Percentiles rank a stretch among this genome's conserved stretches.
Conservation (phyloP, 768 basidiomycete genomes). For the Termitomyces sp. region DNA sequence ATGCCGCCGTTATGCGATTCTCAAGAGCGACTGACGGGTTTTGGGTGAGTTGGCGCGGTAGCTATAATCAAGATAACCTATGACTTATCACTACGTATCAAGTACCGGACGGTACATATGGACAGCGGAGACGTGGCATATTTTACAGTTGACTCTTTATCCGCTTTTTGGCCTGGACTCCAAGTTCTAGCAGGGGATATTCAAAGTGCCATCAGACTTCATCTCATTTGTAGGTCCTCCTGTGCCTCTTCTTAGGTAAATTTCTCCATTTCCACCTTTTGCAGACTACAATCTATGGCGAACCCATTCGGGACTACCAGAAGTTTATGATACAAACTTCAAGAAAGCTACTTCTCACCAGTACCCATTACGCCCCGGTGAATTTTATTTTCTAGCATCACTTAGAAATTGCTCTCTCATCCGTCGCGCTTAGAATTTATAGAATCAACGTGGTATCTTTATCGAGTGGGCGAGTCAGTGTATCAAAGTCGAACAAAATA, state of each 20-base stretch:
- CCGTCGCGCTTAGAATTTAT: slow-evolving; percentile 63
- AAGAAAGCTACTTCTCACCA: slow-evolving; percentile 68
- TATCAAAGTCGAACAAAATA: background rate
- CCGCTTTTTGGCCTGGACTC: slow-evolving; percentile 96
- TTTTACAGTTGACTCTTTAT: slow-evolving; percentile 86
- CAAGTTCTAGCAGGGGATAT: slow-evolving; percentile 86
- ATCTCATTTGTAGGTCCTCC: slow-evolving; percentile 65
- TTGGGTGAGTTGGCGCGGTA: slow-evolving; percentile 50
- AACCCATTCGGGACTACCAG: slow-evolving; percentile 82
- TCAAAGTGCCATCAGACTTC: slow-evolving; percentile 87
- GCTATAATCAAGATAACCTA: background rate
- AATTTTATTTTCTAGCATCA: slow-evolving; percentile 3
- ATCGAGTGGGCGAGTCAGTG: slow-evolving; percentile 50
- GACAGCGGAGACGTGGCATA: slow-evolving; percentile 69
- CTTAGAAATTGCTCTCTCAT: background rate
- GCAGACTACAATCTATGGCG: slow-evolving; percentile 93
- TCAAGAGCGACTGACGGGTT: slow-evolving; percentile 80
- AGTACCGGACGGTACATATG: slow-evolving; percentile 89
- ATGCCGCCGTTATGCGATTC: slow-evolving; percentile 82
- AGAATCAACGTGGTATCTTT: slow-evolving; percentile 95
- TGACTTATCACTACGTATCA: background rate
- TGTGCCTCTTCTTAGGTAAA: background rate
- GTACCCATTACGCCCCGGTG: slow-evolving; percentile 77
- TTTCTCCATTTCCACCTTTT: background rate
- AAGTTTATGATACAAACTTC: slow-evolving; percentile 83